A percentile compares a stretch with the other conserved stretches of the same genome.
phyloP scores from a whole-genome alignment of 768 basidiomycete genomes.

The Amanita jacksonii region DNA sequence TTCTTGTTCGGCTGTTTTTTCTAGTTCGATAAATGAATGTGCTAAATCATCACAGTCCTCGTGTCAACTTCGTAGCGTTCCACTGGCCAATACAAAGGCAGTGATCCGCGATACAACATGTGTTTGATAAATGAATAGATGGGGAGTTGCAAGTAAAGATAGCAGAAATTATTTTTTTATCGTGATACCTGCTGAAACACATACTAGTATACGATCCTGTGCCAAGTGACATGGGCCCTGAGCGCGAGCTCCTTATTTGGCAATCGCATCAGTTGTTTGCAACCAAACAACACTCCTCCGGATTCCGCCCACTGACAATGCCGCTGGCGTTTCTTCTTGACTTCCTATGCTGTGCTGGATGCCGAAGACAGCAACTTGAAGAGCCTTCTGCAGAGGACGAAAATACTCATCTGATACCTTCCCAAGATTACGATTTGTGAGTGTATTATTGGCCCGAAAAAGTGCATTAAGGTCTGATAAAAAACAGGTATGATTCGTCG shows the following conservation, averaged over 20 bases:
- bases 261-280: neutral
- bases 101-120: too few relatives aligned
- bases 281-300: neutral
- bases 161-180: too few relatives aligned
- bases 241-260: conserved; percentile 5
- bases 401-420: conserved; percentile 24
- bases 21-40: too few relatives aligned
- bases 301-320: neutral
- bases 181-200: too few relatives aligned
- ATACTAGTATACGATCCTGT: too few relatives aligned
- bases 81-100: too few relatives aligned
- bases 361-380: neutral
- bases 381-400: conserved; percentile 17
- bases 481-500: conserved; percentile 12
- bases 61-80: too few relatives aligned
- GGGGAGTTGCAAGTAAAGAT: too few relatives aligned
- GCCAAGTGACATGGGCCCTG: too few relatives aligned
- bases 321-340: conserved; percentile 11
- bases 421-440: conserved; percentile 15
- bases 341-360: conserved; percentile 18
- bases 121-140: too few relatives aligned
- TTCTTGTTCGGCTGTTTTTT: too few relatives aligned
- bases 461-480: neutral
- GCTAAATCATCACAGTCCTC: too few relatives aligned
- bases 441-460: neutral